Conservation (phyloP, 371 early-diverging fungal species). For the Parasitella parasitica region DNA sequence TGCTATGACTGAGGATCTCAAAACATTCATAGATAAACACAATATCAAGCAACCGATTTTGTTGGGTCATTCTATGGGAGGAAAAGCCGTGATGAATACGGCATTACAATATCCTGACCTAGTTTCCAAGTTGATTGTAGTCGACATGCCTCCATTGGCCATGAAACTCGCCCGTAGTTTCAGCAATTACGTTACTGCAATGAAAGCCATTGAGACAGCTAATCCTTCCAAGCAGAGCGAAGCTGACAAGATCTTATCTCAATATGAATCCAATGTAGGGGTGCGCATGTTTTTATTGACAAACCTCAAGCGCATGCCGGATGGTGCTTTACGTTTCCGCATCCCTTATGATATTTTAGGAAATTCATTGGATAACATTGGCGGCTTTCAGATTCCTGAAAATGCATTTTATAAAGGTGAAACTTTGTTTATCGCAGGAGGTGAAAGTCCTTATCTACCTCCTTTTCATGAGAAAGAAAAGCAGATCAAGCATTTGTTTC, state of each 20-base stretch:
- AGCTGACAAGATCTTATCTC: constrained; percentile 74
- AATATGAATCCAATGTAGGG: constrained; percentile 52
- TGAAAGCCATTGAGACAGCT: constrained; percentile 68
- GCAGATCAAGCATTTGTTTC: constrained; percentile 63
- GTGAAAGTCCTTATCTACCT: constrained; percentile 62
- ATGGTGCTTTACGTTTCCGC: constrained; percentile 60
- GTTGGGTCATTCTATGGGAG: constrained; percentile 95
- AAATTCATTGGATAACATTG: constrained; percentile 53
- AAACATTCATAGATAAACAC: constrained; percentile 60
- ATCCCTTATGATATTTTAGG: constrained; percentile 73
- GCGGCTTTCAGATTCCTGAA: constrained; percentile 52
- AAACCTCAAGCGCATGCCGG: constrained; percentile 66
- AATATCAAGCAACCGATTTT: constrained; percentile 54
- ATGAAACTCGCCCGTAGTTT: constrained; percentile 58
- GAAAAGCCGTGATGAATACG: constrained; percentile 85
- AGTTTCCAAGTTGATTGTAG: constrained; percentile 74
- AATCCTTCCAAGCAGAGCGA: constrained; percentile 59
- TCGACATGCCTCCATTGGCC: constrained; percentile 82
- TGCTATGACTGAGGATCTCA: constrained; percentile 80
- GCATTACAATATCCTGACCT: constrained; percentile 60
- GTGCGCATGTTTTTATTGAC: constrained; percentile 90
- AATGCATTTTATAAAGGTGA: constrained; percentile 47
- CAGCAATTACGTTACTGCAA: constrained; percentile 56
- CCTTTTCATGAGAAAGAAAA: constrained; percentile 40
- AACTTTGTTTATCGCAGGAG: constrained; percentile 83